phyloP scores from a whole-genome alignment of 441 rosid species.

The Euphorbia schlechtendalii region DNA sequence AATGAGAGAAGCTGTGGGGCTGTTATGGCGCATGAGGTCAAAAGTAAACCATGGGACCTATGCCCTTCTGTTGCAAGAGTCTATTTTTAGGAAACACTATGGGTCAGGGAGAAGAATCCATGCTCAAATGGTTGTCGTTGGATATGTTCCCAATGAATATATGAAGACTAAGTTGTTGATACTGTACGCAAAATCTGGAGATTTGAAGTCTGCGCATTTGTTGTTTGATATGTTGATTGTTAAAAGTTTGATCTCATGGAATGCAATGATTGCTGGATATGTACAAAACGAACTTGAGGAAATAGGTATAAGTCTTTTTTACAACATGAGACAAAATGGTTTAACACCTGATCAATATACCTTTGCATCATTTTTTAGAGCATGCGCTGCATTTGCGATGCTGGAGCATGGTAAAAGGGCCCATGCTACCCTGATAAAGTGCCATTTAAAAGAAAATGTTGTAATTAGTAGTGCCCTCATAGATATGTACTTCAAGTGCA shows the following conservation, averaged over 20 bases:
- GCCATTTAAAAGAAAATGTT: conserved; percentile 40
- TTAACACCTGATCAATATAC: conserved; percentile 63
- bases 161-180: conserved; percentile 54
- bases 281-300: conserved; percentile 33
- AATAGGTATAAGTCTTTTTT: conserved; percentile 29
- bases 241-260: conserved; percentile 44
- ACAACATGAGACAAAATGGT: conserved; percentile 31
- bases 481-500: conserved; percentile 83
- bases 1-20: conserved; percentile 54
- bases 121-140: conserved; percentile 56
- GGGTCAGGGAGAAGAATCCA: conserved; percentile 47
- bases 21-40: conserved; percentile 36
- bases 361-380: conserved; percentile 69
- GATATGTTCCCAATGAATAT: conserved; percentile 37
- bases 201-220: conserved; percentile 35
- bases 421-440: conserved; percentile 58
- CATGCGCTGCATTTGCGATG: conserved; percentile 56
- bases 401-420: conserved; percentile 57
- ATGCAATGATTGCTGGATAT: conserved; percentile 46
- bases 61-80: conserved; percentile 60
- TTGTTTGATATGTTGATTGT: conserved; percentile 31
- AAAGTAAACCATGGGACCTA: conserved; percentile 37
- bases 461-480: conserved; percentile 63
- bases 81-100: conserved; percentile 40
- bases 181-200: conserved; percentile 47